These are phyloP conservation scores for Acacia pycnantha DNA, from an alignment of 331 rosid species.

Conservation along the genomic window DNA sequence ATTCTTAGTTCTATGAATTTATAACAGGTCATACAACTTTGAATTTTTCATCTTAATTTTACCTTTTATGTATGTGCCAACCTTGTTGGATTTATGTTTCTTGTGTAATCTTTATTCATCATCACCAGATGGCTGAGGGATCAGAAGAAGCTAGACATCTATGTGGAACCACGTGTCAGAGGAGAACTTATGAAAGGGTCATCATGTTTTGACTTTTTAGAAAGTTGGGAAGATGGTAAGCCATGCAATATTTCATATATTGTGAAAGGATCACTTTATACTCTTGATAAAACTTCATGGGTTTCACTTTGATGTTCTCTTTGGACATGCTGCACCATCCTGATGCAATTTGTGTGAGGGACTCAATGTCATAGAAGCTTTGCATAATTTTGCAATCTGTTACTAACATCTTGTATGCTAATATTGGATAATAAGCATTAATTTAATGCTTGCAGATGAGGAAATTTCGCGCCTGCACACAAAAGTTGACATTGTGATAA, in stretches of 20 bases:
- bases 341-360: slow-evolving; percentile 5
- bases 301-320: slow-evolving; percentile 11
- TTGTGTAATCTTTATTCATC: slow-evolving; percentile 18
- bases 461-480: slow-evolving; percentile 68
- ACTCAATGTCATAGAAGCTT: not conserved
- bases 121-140: slow-evolving; percentile 83
- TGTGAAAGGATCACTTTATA: slow-evolving; percentile 10
- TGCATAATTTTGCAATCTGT: not conserved
- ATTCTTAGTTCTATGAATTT: slow-evolving; percentile 17
- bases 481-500: slow-evolving; percentile 88
- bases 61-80: slow-evolving; percentile 8
- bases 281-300: not conserved
- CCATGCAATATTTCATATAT: slow-evolving; percentile 29
- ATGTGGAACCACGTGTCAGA: slow-evolving; percentile 86
- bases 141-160: slow-evolving; percentile 62
- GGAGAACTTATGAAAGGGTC: slow-evolving; percentile 25
- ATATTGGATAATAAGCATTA: slow-evolving; percentile 13
- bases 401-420: not conserved
- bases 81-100: slow-evolving; percentile 13
- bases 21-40: not conserved
- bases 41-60: not conserved
- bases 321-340: not conserved
- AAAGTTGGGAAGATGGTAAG: slow-evolving; percentile 90
- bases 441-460: slow-evolving; percentile 47
- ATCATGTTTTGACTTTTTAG: slow-evolving; percentile 58